These are phyloP conservation scores for Tetrapisispora pingtungensis DNA, from an alignment of 805 yeast genomes.

Conservation along the genomic window DNA sequence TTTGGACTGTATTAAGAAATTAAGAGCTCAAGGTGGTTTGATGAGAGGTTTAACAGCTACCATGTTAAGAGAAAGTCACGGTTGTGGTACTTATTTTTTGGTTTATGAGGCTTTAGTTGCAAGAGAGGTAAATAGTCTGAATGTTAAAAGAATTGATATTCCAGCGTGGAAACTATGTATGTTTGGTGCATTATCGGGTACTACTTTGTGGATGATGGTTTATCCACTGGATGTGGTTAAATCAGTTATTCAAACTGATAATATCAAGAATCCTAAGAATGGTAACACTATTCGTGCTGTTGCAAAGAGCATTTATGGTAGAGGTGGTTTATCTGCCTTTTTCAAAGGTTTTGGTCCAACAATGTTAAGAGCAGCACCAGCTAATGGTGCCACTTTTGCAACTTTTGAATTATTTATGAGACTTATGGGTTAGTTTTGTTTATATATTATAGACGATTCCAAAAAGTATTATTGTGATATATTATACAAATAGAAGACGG, in stretches of 20 bases:
- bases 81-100: conserved; percentile 80
- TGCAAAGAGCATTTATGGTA: conserved; percentile 41
- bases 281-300: conserved; percentile 45
- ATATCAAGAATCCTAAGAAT: conserved; percentile 46
- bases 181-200: conserved; percentile 88
- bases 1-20: conserved; percentile 35
- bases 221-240: conserved; percentile 91
- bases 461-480: no score
- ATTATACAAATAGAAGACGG: no score
- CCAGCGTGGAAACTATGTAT: conserved; percentile 81
- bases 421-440: conserved; percentile 32
- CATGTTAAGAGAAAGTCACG: conserved; percentile 72
- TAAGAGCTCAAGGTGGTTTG: conserved; percentile 47
- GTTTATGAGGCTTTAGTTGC: conserved; percentile 84
- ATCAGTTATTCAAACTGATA: conserved; percentile 76
- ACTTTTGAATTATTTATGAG: conserved; percentile 90
- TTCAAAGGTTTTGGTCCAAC: conserved; percentile 90
- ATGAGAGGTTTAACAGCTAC: conserved; percentile 82
- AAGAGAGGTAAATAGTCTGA: conserved; percentile 30
- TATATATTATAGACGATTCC: no score
- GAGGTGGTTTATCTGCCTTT: conserved; percentile 64
- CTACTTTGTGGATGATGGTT: conserved; percentile 70
- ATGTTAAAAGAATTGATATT: conserved; percentile 52
- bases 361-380: conserved; percentile 93
- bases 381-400: conserved; percentile 92